Conservation (phyloP, 805 yeast species). For the Kazachstania martiniae region DNA sequence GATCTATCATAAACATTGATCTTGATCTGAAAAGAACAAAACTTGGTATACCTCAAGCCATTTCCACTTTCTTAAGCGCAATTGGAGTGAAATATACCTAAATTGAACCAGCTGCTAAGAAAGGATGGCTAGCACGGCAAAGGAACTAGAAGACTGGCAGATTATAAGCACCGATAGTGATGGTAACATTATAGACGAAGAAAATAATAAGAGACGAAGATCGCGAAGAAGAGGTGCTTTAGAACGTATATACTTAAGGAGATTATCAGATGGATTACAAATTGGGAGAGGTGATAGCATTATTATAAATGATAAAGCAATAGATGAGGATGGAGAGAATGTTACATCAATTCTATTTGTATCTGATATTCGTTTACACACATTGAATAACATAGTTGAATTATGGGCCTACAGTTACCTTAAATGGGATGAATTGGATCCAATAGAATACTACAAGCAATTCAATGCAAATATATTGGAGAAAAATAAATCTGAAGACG, state of each 20-base stretch:
- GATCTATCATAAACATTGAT: too few relatives aligned
- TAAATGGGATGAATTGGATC: constrained; percentile 29
- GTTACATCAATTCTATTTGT: constrained; percentile 35
- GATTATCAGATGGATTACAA: constrained; percentile 36
- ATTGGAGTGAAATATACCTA: constrained; percentile 1
- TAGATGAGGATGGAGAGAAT: too few relatives aligned
- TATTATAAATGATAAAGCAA: constrained; percentile 27
- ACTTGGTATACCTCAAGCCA: too few relatives aligned
- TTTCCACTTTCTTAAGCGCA: too few relatives aligned
- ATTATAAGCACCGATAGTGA: constrained; percentile 12
- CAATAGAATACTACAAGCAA: constrained; percentile 14
- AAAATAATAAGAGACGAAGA: constrained; percentile 7
- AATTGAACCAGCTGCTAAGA: background rate
- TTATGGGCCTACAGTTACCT: constrained; percentile 37
- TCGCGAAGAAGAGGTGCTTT: constrained; percentile 7
- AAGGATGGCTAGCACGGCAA: constrained; percentile 12
- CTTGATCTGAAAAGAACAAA: too few relatives aligned
- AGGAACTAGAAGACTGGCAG: constrained; percentile 18
- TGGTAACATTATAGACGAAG: constrained; percentile 9
- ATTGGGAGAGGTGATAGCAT: constrained; percentile 42
- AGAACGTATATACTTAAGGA: constrained; percentile 17
- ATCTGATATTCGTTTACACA: constrained; percentile 39
- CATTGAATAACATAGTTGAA: constrained; percentile 34
- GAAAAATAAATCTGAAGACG: constrained; percentile 4
- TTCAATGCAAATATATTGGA: constrained; percentile 11